Evolutionary conservation across 1,284 basidiomycete species (phyloP), one percentile per base, ranked within the genome.

Genomic region (Apiotrichum domesticum): DNA sequence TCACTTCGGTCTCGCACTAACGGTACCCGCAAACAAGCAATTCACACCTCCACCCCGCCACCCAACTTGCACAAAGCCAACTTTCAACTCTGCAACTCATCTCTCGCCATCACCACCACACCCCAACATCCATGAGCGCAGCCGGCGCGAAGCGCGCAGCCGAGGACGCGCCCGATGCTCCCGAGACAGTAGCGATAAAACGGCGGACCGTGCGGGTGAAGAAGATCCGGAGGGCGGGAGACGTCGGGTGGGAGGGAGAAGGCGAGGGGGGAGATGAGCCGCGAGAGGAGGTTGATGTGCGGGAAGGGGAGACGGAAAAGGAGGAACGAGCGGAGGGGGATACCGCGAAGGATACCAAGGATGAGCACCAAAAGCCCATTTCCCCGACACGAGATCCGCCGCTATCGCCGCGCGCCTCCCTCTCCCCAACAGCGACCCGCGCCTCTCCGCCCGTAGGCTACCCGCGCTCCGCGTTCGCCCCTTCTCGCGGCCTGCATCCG

Each of bases 401-500:
- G 21, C 21, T 21, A 21, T 49, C 47, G 6, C 47, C 47, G 7
- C 47, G 47, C 35, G 47, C 35, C 3, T 15, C 52, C 8, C 15
- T 40, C 37, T 37, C 56, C 10, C 46, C 52, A 32, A 56, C 29
- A 21, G 32, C 37, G 11, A 29, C 15, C 34, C 47, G 47, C 15
- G 37, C 47, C 1, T 35, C 47, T 9, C 40, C 47, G 35, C 47
- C 47, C 15, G 47, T 49, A 14, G 47, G 47, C 51, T 46, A 50
- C 62, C 65, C 68, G n/a, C 66, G 71, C 43, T 76, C 72, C 13
- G 56, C 61, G 35, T 72, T 73, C 44, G 90, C 88, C 0, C 91
- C 90, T 1, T 83, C 82, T 40, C 81, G 91, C 56, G 85, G 82
- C 2, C 76, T 78, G 3, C 88, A 95, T 71, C 90, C 90, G 32